Evolutionary conservation across 2,329 filamentous ascomycete genomes (phyloP).

Genomic region (Nothomitra cinnamomea): DNA sequence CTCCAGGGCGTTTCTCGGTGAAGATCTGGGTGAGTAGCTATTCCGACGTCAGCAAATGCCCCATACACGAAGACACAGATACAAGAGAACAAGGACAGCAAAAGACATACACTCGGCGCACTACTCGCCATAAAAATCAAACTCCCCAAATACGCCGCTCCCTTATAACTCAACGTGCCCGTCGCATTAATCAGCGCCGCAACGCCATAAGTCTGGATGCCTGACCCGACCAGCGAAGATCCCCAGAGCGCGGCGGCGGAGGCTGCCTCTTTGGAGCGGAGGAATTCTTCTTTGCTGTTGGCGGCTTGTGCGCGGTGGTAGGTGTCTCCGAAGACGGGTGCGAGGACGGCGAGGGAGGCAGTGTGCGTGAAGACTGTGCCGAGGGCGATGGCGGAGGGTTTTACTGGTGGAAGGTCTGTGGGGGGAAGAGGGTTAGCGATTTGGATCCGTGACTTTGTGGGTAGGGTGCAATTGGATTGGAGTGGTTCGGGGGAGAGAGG

Average conservation of each 20-base stretch:
- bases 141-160: conserved; percentile 78
- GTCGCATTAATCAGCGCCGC: conserved; percentile 88
- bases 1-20: conserved; percentile 79
- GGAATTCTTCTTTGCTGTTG: conserved; percentile 93
- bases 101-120: conserved; percentile 58
- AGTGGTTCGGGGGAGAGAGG: background rate
- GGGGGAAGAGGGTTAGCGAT: background rate
- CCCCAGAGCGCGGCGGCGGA: conserved; percentile 80
- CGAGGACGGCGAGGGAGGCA: conserved; percentile 71
- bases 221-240: conserved; percentile 75
- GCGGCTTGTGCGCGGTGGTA: conserved; percentile 83
- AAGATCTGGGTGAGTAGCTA: conserved; percentile 77
- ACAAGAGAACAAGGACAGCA: too few species aligned
- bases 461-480: background rate
- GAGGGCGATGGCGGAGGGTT: conserved; percentile 93
- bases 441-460: background rate
- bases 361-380: conserved; percentile 93
- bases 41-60: conserved; percentile 3
- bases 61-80: background rate
- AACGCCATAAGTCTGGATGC: conserved; percentile 76
- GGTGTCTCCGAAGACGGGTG: conserved; percentile 81
- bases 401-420: conserved; percentile 61
- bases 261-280: conserved; percentile 81
- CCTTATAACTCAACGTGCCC: conserved; percentile 90
- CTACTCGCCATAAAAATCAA: conserved; percentile 85